Percentiles rank a stretch among this genome's conserved stretches.
Conservation (phyloP, 1,284 basidiomycete species). For the Ceratobasidium sp. region DNA sequence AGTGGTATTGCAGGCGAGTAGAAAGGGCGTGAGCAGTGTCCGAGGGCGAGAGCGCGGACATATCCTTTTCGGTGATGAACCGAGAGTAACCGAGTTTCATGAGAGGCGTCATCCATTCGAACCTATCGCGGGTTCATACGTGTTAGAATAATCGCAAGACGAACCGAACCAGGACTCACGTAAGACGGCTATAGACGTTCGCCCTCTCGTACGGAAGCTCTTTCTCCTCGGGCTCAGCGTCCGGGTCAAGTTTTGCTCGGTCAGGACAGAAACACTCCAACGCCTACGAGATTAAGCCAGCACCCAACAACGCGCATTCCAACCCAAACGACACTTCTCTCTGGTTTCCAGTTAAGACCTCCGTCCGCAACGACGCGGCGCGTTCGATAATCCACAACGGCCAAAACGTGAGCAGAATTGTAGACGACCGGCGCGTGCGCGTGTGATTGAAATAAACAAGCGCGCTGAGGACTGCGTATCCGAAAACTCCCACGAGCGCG, state of each 20-base stretch:
- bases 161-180: conserved; percentile 42
- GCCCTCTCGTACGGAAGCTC: conserved; percentile 85
- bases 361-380: conserved; percentile 75
- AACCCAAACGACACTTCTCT: conserved; percentile 61
- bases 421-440: conserved; percentile 81
- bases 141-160: conserved; percentile 41
- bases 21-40: conserved; percentile 85
- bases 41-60: conserved; percentile 72
- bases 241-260: conserved; percentile 53
- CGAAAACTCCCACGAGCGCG: conserved; percentile 64
- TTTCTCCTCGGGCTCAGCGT: conserved; percentile 53
- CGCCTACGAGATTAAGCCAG: conserved; percentile 71
- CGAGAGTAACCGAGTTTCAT: conserved; percentile 66
- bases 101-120: conserved; percentile 84
- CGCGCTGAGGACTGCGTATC: conserved; percentile 70
- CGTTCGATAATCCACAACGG: conserved; percentile 73
- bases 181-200: conserved; percentile 77
- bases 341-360: conserved; percentile 53
- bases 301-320: conserved; percentile 63
- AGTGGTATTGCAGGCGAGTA: conserved; percentile 66
- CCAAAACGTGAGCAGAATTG: conserved; percentile 87
- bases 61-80: conserved; percentile 82
- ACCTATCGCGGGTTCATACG: conserved; percentile 67
- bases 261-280: conserved; percentile 84
- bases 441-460: conserved; percentile 74